phyloP scores from a whole-genome alignment of 768 basidiomycete species.

The Coprinopsis marcescibilis region DNA sequence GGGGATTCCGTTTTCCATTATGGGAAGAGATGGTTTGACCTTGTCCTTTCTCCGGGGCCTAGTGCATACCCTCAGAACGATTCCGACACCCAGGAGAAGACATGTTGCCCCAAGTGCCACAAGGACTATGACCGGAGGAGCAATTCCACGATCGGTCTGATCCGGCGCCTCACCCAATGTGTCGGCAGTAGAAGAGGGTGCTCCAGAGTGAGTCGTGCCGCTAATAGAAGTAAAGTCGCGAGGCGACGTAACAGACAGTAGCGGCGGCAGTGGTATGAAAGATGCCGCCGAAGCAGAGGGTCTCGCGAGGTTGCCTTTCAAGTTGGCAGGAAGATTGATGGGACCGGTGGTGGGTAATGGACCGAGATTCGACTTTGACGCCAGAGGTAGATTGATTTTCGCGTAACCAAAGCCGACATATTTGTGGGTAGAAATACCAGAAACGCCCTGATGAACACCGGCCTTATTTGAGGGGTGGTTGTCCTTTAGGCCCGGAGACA shows the following conservation, averaged over 20 bases:
- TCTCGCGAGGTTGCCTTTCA: not conserved
- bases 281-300: conserved; percentile 1
- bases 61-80: conserved; percentile 42
- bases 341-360: not conserved
- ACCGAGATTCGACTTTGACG: not conserved
- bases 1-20: conserved; percentile 51
- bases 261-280: conserved; percentile 8
- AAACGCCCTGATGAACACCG: not conserved
- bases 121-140: conserved; percentile 44
- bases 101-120: conserved; percentile 48
- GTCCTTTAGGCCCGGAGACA: no score
- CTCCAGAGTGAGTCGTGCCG: not conserved
- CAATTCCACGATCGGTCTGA: conserved; percentile 22
- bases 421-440: not conserved
- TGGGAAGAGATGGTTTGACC: conserved; percentile 71
- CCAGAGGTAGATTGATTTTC: not conserved
- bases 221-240: not conserved
- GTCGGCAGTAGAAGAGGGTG: not conserved
- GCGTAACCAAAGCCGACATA: not conserved
- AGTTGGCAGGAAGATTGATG: not conserved
- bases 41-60: conserved; percentile 47
- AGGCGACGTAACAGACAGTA: not conserved
- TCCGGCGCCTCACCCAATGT: not conserved
- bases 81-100: conserved; percentile 40
- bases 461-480: no score